Evolutionary conservation across 805 yeast species (phyloP).

Genomic region (Starmerella sp.): DNA sequence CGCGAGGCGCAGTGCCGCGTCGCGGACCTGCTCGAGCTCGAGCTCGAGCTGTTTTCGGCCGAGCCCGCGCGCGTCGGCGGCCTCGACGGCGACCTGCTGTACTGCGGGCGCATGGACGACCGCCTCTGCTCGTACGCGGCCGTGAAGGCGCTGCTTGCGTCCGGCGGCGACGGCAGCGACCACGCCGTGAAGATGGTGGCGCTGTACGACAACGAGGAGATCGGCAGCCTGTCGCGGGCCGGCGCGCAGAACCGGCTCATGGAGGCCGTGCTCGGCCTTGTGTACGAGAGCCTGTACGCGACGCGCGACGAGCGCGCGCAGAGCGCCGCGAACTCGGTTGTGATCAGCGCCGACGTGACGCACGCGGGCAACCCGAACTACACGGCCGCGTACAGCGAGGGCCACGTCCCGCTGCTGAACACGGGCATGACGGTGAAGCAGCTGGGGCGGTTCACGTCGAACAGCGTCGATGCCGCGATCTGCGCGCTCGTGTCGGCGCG

Average conservation of each 20-base stretch:
- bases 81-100: conserved; percentile 74
- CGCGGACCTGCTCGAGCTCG: conserved; percentile 73
- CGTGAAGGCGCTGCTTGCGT: conserved; percentile 44
- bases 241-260: conserved; percentile 91
- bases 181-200: conserved; percentile 43
- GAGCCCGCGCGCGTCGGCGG: conserved; percentile 82
- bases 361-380: conserved; percentile 96
- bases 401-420: conserved; percentile 72
- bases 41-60: conserved; percentile 75
- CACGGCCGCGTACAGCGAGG: conserved; percentile 56
- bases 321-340: conserved; percentile 52
- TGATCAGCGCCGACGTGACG: conserved; percentile 89
- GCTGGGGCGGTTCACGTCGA: conserved; percentile 89
- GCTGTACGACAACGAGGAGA: conserved; percentile 88
- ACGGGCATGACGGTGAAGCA: conserved; percentile 92
- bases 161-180: conserved; percentile 23
- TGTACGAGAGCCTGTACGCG: conserved; percentile 45
- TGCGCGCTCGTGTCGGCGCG: conserved; percentile 58
- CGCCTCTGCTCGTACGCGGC: conserved; percentile 79
- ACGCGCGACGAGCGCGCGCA: conserved; percentile 30
- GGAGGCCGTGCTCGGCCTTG: conserved; percentile 62
- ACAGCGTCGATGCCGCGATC: conserved; percentile 80
- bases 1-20: conserved; percentile 43
- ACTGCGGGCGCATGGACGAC: conserved; percentile 85
- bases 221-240: conserved; percentile 91